Base-by-base conservation (phyloP, 352 stramenopile genomes). In the Pythium aphanidermatum region DNA sequence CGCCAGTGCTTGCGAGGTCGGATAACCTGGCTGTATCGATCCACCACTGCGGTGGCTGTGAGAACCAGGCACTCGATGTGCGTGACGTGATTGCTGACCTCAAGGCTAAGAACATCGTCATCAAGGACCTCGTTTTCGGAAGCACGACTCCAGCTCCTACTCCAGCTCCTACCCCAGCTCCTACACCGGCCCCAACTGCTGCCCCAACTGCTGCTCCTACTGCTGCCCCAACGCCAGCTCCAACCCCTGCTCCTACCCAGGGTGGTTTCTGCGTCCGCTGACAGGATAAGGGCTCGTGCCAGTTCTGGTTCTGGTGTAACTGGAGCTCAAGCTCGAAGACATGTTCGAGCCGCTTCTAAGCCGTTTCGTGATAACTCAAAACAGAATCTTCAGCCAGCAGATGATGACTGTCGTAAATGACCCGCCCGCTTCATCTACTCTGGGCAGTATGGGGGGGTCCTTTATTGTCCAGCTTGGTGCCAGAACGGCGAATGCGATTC, bases 1-100 rank as follows among this genome's bases (percentile, higher is more conserved):
- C 58, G 54, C 58, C 58, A 3, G 51, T 65, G 11, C 27, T 65
- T 20, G 46, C 33, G 5, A 21, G 26, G 2, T 27, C 2, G 0
- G 58, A 67, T 50, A 55, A 63, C 20, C 30, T 17, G 8, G 58
- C 63, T 6, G 58, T 67, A 3, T 46, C 58, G 6, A 43, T 67
- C 16, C 58, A 67, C 33, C 58, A 67, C 33, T 67, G 58, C 41
- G 58, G 58, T 16, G 47, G 47, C 38, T 67, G 58, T 29, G 33
- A 44, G 17, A 66, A 66, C 35, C 16, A n/a, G 24, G 55, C 24
- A 3, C 46, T 58, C 12, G 34, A 58, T 21, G 20, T 44, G 10
- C 34, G 32, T 11, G 29, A 39, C 14, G 13, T 59, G 16, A 47
- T 59, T 17, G 7, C 11, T 1, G 51, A 59, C 23, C 25, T 59